Evolutionary conservation across 208 protist species (phyloP).

Genomic region (Trypanosoma brucei): DNA sequence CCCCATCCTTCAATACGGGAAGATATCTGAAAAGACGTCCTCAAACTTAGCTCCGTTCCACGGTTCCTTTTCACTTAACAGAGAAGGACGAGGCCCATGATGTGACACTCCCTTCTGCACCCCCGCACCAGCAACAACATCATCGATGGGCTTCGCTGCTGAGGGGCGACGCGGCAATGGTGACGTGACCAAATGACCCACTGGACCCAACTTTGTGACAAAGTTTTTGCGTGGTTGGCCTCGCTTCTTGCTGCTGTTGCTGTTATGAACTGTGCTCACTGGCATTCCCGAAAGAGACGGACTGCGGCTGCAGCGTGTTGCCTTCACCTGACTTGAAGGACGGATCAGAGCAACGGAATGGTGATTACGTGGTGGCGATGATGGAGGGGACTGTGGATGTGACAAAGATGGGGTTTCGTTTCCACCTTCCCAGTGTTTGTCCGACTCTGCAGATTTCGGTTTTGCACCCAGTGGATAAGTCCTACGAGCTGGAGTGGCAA

Average conservation of each 20-base stretch:
- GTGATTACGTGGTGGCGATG: too few species aligned
- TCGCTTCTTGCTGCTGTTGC: background rate
- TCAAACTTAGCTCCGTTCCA: conserved; percentile 28
- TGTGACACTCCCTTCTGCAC: background rate
- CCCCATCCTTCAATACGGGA: conserved; percentile 28
- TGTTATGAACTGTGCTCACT: background rate
- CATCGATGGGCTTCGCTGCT: background rate
- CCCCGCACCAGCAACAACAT: background rate
- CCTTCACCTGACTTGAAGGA: too few species aligned
- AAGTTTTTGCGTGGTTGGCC: background rate
- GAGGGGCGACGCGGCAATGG: background rate
- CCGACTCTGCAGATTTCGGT: background rate
- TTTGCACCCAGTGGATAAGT: conserved; percentile 4
- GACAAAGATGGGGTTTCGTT: too few species aligned
- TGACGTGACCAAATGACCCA: background rate
- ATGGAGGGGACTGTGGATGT: too few species aligned
- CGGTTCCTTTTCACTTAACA: conserved; percentile 13
- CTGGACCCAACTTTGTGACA: background rate
- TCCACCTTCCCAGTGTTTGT: background rate
- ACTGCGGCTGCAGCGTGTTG: too few species aligned
- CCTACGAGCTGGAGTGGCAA: background rate
- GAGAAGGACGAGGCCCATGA: conserved; percentile 17
- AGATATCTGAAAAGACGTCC: conserved; percentile 68
- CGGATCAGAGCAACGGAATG: too few species aligned
- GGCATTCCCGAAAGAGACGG: too few species aligned